phyloP scores from a whole-genome alignment of 352 stramenopile genomes.

The Pythium dissimile region DNA sequence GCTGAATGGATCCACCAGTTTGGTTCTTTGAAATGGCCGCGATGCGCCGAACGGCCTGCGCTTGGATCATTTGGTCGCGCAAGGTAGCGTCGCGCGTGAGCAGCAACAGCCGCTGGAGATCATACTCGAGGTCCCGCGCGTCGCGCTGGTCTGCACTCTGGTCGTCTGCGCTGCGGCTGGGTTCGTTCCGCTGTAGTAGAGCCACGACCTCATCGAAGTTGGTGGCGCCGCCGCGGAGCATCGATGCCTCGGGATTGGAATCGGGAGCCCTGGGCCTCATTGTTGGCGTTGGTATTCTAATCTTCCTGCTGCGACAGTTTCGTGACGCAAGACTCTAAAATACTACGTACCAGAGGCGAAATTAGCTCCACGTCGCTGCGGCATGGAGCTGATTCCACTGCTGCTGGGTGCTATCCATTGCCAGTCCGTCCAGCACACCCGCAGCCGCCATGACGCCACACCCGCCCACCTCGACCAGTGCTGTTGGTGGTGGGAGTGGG shows the following conservation, averaged over 20 bases:
- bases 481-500: conserved; percentile 2
- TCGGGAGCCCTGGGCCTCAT: no score
- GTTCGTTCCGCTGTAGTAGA: conserved; percentile 51
- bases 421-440: no score
- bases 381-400: background rate
- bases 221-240: no score
- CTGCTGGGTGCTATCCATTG: no score
- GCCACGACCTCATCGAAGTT: conserved; percentile 55
- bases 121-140: conserved; percentile 37
- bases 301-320: no score
- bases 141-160: conserved; percentile 21
- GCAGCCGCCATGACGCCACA: conserved; percentile 5
- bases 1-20: conserved; percentile 21
- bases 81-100: conserved; percentile 41
- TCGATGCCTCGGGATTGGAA: no score
- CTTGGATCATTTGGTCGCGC: conserved; percentile 56
- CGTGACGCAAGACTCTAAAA: background rate
- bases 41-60: conserved; percentile 50
- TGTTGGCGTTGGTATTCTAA: no score
- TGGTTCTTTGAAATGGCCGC: conserved; percentile 33
- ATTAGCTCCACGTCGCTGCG: no score
- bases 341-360: background rate
- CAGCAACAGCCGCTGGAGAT: conserved; percentile 53
- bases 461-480: background rate
- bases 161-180: conserved; percentile 5